Evolutionary conservation across 768 basidiomycete genomes (phyloP).

Genomic region (Stropharia rugosoannulata): DNA sequence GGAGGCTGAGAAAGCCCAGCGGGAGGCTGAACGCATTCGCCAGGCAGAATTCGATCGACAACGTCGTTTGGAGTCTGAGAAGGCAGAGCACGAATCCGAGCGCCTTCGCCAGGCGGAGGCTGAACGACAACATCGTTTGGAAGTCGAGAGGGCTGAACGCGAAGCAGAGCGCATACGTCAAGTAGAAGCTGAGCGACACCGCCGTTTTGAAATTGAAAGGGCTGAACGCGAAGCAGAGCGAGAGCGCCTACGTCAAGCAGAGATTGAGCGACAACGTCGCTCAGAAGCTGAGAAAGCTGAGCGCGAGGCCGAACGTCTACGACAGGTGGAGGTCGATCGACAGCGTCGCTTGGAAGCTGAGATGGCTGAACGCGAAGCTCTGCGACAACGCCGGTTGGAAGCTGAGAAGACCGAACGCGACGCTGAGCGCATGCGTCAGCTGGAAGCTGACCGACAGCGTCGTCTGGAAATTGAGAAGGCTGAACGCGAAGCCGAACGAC

Average conservation of each 20-base stretch:
- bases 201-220: neutral
- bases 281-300: neutral
- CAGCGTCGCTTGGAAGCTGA: neutral
- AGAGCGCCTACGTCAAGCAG: neutral
- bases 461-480: neutral
- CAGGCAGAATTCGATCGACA: neutral
- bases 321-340: neutral
- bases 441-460: neutral
- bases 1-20: neutral
- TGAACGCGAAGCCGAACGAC: neutral
- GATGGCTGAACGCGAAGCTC: neutral
- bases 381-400: neutral
- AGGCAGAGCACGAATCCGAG: too few relatives aligned
- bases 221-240: neutral
- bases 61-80: too few relatives aligned
- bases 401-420: neutral
- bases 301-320: neutral
- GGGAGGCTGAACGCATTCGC: neutral
- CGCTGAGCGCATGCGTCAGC: neutral
- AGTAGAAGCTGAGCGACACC: neutral
- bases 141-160: neutral
- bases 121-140: neutral
- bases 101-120: neutral
- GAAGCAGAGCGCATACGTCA: neutral
- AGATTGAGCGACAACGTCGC: neutral